Percentiles rank a stretch among this genome's conserved stretches.
Evolutionary conservation across 1,139 yeast species (phyloP).

Genomic region (Geotrichum europaeum): DNA sequence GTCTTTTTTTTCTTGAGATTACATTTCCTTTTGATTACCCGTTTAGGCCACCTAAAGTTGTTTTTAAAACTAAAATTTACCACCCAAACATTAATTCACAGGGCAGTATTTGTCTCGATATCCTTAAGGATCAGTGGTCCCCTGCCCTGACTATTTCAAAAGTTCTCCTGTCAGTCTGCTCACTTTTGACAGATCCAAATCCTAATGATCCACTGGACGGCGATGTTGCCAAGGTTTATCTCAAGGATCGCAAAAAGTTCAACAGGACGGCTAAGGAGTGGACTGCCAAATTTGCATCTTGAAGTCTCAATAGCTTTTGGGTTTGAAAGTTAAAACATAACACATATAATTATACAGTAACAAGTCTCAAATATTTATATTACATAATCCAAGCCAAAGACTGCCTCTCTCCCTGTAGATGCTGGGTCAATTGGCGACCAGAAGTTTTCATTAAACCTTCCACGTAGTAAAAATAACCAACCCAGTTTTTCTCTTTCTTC

Average conservation of each 20-base stretch:
- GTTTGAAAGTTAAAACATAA: background rate
- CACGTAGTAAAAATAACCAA: background rate
- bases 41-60: slow-evolving; percentile 88
- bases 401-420: background rate
- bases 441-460: background rate
- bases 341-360: too few species aligned
- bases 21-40: slow-evolving; percentile 95
- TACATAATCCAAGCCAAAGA: background rate
- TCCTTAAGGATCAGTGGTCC: slow-evolving; percentile 84
- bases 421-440: background rate
- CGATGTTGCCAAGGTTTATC: slow-evolving; percentile 94
- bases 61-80: slow-evolving; percentile 82
- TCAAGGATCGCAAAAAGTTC: slow-evolving; percentile 87
- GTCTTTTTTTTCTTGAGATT: slow-evolving; percentile 83
- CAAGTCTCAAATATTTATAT: background rate
- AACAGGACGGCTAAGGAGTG: slow-evolving; percentile 98
- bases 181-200: slow-evolving; percentile 91
- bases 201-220: slow-evolving; percentile 99
- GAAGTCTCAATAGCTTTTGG: slow-evolving; percentile 20
- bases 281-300: slow-evolving; percentile 97
- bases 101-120: slow-evolving; percentile 81
- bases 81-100: slow-evolving; percentile 86
- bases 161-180: slow-evolving; percentile 80
- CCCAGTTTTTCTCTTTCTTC: background rate
- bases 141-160: slow-evolving; percentile 86